Evolutionary conservation across 768 basidiomycete species (phyloP), one percentile per base, ranked within the genome.

Genomic region (Mycena galericulata): DNA sequence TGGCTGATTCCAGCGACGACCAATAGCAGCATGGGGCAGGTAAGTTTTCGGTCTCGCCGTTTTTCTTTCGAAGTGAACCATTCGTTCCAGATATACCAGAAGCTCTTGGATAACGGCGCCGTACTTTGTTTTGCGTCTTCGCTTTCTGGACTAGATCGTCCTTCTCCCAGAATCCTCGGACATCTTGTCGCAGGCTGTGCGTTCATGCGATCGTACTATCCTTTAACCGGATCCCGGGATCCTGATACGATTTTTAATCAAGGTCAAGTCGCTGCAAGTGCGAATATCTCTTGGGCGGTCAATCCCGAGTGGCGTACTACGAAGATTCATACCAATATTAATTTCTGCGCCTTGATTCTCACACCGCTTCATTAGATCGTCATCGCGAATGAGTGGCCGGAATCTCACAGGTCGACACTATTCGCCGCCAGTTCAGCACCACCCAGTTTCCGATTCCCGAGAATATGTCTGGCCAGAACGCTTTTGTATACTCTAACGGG

Each of bases 281-380:
- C 77, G 11, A 32, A 77, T 27, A 73, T 82, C 17, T 71, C 72
- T 24, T 77, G 73, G 17, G 79, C 81, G 14, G 58, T 70, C 2
- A 18, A 60, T 46, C 80, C 80, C 6, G 77, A 74, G 26, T 82
- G 82, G 82, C 69, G 81, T 58, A 75, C 73, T 2, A 81, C 82
- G 0, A 82, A 82, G 70, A 75, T 77, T 30, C 81, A 80, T 59
- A 81, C 81, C 54, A 47, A 79, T 70, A 15, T 3, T 9, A 30
- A 22, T 22, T n/a, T 32, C 24, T 22, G 7, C 5, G n/a, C n/a
- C n/a, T n/a, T n/a, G n/a, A n/a, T n/a, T n/a, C n/a, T n/a, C n/a
- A n/a, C n/a, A n/a, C n/a, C n/a, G n/a, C n/a, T n/a, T n/a, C n/a
- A n/a, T n/a, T 38, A 76, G 75, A 22, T 77, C 0, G 45, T 74